Evolutionary conservation across 495 filamentous ascomycete genomes (phyloP), one percentile per base, ranked within the genome.

Genomic region (Penicillium maclennaniae): DNA sequence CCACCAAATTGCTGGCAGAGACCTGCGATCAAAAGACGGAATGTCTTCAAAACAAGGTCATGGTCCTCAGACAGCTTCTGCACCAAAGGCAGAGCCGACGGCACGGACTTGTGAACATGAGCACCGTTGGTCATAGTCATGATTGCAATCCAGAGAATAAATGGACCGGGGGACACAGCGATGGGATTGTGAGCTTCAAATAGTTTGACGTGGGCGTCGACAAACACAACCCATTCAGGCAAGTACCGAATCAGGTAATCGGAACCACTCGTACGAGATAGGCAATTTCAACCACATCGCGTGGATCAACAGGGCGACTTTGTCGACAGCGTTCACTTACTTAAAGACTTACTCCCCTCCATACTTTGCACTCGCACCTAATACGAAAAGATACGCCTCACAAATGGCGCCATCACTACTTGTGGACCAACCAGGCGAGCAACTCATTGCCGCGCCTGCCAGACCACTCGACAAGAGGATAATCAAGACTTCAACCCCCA

Each of bases 1-100:
- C 77, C 77, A 34, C 74, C 73, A 60, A 81, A 84, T 47, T 84
- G 80, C 60, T 83, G 69, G 62, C 78, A 82, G 1, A 84, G 70
- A 57, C 83, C 81, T 28, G 80, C 79, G 58, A 84, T 81, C 3
- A 84, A 66, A 38, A 73, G 54, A 25, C 80, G 70, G 56, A 81
- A 82, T 14, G 70, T 75, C 60, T 70, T 73, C 36, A 83, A 62
- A 0, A 81, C 78, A 19, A 68, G 56, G 40, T 79, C 71, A 63
- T 72, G 69, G 25, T 72, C 66, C 53, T 63, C 68, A 25, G 61
- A 63, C 9, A 66, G 56, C 50, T 58, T 60, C 38, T 52, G 60
- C 23, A 65, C 52, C 49, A 66, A 47, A 41, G 57, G 56, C 45
- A 61, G 20, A 25, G 59, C 58, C 4, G 61, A 60, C 4, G 46